Evolutionary conservation across 2,329 filamentous ascomycete genomes (phyloP), one percentile per base, ranked within the genome.

Genomic region (Sordariomycetes sp.): DNA sequence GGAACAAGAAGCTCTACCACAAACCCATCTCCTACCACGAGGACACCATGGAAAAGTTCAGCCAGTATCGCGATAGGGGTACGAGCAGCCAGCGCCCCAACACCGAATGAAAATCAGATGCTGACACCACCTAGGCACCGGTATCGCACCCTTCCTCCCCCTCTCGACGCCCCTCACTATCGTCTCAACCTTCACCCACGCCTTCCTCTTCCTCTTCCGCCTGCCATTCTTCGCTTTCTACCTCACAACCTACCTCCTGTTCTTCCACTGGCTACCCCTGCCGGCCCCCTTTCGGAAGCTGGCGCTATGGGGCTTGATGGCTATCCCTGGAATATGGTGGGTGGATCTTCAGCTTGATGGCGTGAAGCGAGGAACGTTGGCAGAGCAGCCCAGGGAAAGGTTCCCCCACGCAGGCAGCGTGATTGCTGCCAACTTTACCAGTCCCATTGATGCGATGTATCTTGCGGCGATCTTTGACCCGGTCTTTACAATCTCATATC

Each of bases 331-430:
- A 19, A 85, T 98, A 38, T 96, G 88, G 87, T 96, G 90, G 90
- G 81, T 95, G 37, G 92, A 98, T 59, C 67, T 98, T n/a, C 90
- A 95, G 58, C 86, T 98, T 44, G 92, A 98, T 55, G 90, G 90
- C 38, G 92, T 98, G 35, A 88, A 86, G 61, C 85, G 87, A 62
- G 92, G 92, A 63, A 88, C 82, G 18, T 68, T 94, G 21, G 79
- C 82, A 30, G 79, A 82, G 49, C 79, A 87, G 47, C 79, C 82
- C 25, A 64, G 70, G 37, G 68, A 79, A 39, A 77, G 86, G 26
- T 75, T 96, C 14, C 92, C 92, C 2, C 75, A 82, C 36, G 75
- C 81, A 5, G 78, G 83, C 30, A 83, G 81, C 36, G 70, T 98
- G 46, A 92, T 98, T 48, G 88, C 86, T 32, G 82, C 85, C 33